Evolutionary conservation across 805 yeast genomes (phyloP), one percentile per base, ranked within the genome.

Genomic region (Sugiyamaella chiloensis): DNA sequence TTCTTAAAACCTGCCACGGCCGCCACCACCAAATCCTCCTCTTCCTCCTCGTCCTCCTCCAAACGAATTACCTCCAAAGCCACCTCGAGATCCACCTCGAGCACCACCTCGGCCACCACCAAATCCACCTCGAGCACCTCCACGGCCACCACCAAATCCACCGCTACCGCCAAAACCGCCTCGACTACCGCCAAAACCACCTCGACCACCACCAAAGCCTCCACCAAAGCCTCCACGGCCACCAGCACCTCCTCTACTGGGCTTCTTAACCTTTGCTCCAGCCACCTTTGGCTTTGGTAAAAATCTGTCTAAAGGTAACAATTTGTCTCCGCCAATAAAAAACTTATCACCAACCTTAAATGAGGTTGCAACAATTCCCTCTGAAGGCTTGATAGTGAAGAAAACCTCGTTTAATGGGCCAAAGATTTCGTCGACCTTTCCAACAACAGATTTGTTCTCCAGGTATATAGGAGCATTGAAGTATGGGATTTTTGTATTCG

Each of bases 371-470:
- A 86, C 93, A 45, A 93, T 93, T 64, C 99, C 99, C 65, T 93
- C 99, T 44, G 86, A 76, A 49, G 97, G 93, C 72, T 93, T 93
- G 60, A 93, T 83, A 31, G 99, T 93, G 78, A 93, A 93, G 66
- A 79, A 91, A n/a, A 93, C 97, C 71, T 93, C 99, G 66, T 93
- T 93, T 66, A 93, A 72, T 41, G 99, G 98, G 44, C 99, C 99
- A 58, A 93, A 78, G 54, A 93, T 93, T 75, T 93, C 99, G 67
- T 93, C 99, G 50, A 93, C 96, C 69, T 93, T 93, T 61, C 99
- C 99, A 41, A 93, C 83, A 65, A 85, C 93, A 21, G 96, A 85
- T 67, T 93, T 93, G 77, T 93, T 91, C 68, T 93, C 98, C 59
- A 93, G 78, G 68, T 85, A 93, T 61, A 93, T 90, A 66, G 99